A percentile compares a stretch with the other conserved stretches of the same genome.
These are phyloP conservation scores for Phlyctochytrium planicorne DNA, from an alignment of 192 early-diverging fungal species.

Conservation along the genomic window DNA sequence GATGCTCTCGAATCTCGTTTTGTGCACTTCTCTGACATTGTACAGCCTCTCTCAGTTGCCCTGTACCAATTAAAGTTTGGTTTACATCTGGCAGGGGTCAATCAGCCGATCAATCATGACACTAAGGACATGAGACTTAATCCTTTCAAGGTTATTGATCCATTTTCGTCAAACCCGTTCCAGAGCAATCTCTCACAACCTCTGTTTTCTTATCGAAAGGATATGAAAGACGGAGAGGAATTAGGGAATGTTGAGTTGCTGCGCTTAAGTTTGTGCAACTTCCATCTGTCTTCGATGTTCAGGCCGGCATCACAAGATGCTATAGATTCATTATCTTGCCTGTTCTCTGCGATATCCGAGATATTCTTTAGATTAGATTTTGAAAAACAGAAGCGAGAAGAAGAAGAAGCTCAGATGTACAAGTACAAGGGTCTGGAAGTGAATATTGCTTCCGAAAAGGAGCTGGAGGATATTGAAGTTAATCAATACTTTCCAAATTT, in stretches of 20 bases:
- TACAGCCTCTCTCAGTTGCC: slow-evolving; percentile 66
- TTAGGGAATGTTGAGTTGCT: no score
- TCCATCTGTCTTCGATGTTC: not conserved
- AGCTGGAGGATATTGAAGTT: slow-evolving; percentile 70
- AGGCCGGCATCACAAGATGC: no score
- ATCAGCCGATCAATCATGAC: not conserved
- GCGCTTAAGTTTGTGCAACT: not conserved
- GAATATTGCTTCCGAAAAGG: slow-evolving; percentile 39
- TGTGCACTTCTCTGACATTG: slow-evolving; percentile 71
- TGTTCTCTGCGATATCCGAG: no score
- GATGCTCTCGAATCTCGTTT: slow-evolving; percentile 65
- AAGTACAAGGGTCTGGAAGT: slow-evolving; percentile 48
- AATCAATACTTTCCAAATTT: slow-evolving; percentile 82
- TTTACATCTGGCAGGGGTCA: slow-evolving; percentile 51
- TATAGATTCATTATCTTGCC: not conserved
- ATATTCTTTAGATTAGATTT: no score
- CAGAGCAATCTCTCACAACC: no score
- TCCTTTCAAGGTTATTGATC: no score
- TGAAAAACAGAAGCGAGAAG: no score
- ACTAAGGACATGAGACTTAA: not conserved
- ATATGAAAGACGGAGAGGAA: no score
- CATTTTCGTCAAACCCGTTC: no score
- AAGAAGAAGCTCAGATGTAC: slow-evolving; percentile 41
- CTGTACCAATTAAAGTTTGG: slow-evolving; percentile 77
- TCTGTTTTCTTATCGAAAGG: no score